Base-by-base conservation (phyloP, 192 early-diverging fungal species). In the Backusella morwellensis region DNA sequence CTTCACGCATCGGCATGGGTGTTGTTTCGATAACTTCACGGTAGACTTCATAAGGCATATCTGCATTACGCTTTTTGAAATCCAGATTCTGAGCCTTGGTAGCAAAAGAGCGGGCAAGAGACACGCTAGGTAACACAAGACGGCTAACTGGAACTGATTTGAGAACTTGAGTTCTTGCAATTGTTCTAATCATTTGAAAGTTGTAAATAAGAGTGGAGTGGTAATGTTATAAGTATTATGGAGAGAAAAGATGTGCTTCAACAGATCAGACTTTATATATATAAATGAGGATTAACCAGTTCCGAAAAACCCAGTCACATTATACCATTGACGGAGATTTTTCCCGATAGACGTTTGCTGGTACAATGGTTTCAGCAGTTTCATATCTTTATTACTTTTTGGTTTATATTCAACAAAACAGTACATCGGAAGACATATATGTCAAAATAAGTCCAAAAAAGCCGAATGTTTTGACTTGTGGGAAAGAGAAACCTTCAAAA, bases 1-100 rank as follows among this genome's bases (percentile, higher is more conserved):
- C 89, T 35, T 84, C 80, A 14, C 90, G 86, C 85, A 93, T 92
- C 1, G 92, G 92, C 41, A 59, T 35, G 8, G 86, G 86, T 67
- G 72, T 84, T 2, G 68, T 68, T 4, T 76, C 69, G 6, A 78
- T 79, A 11, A 87, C 42, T 59, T 81, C 80, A 19, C 66, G 35
- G 15, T 70, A 59, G 17, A 81, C 40, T 17, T 81, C 80, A 41
- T 68, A 29, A 15, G 80, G 80, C 72, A 81, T 80, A 66, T 63
- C 23, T 63, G 56, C 12, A 29, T 63, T 29, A 63, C 26, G 2
- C 11, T 63, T 63, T 63, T 63, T 63, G 11, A 14, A 26, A 26
- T 63, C 23, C 56, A 63, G 26, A 63, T 63, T 63, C 56, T 63
- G 56, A 29, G 56, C 56, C 26, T 26, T 63, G 23, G 56, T 26